These are phyloP conservation scores for Eimeria necatrix DNA, from an alignment of 169 alveolate genomes.

Conservation along the genomic window DNA sequence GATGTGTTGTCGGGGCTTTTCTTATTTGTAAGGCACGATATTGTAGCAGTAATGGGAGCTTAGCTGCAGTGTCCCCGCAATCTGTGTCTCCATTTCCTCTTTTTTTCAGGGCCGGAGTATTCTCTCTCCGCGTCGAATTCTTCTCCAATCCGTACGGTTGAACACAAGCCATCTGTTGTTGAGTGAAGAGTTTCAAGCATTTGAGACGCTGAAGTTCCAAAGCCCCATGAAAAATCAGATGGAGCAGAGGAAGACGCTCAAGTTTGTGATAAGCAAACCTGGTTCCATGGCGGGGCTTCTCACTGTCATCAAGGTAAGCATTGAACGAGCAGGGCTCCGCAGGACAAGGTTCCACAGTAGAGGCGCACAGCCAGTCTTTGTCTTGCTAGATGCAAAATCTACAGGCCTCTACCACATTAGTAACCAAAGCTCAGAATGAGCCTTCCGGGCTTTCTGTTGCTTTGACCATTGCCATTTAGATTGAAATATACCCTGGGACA, in stretches of 20 bases:
- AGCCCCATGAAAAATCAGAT: conserved; percentile 33
- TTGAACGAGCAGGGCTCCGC: neutral
- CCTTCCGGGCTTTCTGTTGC: too few species aligned
- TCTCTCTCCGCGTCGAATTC: conserved; percentile 70
- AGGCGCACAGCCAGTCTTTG: neutral
- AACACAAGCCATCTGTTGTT: conserved; percentile 52
- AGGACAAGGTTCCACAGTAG: neutral
- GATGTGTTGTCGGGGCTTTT: too few species aligned
- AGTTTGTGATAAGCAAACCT: conserved; percentile 52
- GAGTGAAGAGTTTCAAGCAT: conserved; percentile 61
- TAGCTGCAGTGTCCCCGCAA: too few species aligned
- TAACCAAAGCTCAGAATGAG: too few species aligned
- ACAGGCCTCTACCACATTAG: too few species aligned
- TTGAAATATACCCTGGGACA: conserved; percentile 59
- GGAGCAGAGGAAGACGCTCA: conserved; percentile 32
- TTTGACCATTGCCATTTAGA: neutral
- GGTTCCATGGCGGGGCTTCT: conserved; percentile 74
- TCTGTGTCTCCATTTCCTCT: neutral
- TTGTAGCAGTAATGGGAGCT: too few species aligned
- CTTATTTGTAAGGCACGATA: too few species aligned
- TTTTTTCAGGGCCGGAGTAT: conserved; percentile 67
- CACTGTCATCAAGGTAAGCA: conserved; percentile 56
- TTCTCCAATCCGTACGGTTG: conserved; percentile 69
- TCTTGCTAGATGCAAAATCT: too few species aligned
- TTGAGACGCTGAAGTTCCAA: conserved; percentile 69